Evolutionary conservation across 331 rosid genomes (phyloP).

Genomic region (Prunus yedoensis): DNA sequence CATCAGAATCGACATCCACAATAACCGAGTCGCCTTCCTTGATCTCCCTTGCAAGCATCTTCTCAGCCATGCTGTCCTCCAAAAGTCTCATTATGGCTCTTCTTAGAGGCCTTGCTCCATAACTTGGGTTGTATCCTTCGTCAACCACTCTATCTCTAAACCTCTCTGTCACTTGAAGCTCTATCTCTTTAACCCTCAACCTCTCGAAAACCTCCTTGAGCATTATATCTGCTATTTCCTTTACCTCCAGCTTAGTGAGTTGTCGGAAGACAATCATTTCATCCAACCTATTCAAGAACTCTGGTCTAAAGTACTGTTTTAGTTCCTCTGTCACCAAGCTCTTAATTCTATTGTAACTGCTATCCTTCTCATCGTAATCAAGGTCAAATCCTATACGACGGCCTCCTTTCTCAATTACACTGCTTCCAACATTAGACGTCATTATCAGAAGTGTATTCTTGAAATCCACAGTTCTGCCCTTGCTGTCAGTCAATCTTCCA

Average conservation of each 20-base stretch:
- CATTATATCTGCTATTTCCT: conserved; percentile 92
- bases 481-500: conserved; percentile 90
- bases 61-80: conserved; percentile 99
- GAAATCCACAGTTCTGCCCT: conserved; percentile 91
- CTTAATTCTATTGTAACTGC: conserved; percentile 84
- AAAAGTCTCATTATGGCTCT: conserved; percentile 94
- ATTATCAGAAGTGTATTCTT: conserved; percentile 88
- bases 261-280: conserved; percentile 96
- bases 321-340: conserved; percentile 90
- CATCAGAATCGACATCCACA: conserved; percentile 86
- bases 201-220: conserved; percentile 87
- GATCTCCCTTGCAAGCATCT: conserved; percentile 94
- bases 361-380: conserved; percentile 85
- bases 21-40: conserved; percentile 89
- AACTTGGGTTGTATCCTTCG: conserved; percentile 92
- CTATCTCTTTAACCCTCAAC: conserved; percentile 67
- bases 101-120: conserved; percentile 94
- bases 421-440: conserved; percentile 96
- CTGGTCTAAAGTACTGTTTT: conserved; percentile 88
- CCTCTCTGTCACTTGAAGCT: conserved; percentile 90
- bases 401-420: conserved; percentile 96
- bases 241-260: conserved; percentile 89
- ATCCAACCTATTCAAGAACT: conserved; percentile 85
- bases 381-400: conserved; percentile 81
- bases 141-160: conserved; percentile 89